Percentiles rank a stretch among this genome's conserved stretches.
Conservation (phyloP, 1,139 yeast genomes). For the Zygosaccharomyces pseudobailii region DNA sequence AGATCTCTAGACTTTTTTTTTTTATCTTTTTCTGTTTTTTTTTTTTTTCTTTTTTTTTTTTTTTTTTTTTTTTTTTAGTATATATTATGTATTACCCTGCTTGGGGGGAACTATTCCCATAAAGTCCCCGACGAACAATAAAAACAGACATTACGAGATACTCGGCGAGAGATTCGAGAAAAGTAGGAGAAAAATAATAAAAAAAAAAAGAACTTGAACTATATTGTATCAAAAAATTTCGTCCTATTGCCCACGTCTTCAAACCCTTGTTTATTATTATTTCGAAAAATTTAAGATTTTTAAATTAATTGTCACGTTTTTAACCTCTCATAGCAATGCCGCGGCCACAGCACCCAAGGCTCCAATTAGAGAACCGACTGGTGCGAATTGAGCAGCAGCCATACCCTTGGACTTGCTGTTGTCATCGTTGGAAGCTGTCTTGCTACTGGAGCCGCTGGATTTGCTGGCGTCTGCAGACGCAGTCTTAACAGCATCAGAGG, state of each 20-base stretch:
- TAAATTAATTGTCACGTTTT: not conserved
- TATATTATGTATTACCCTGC: not conserved
- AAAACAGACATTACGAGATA: not conserved
- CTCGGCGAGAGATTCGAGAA: not conserved
- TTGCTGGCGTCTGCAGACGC: slow-evolving; percentile 18
- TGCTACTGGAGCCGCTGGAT: slow-evolving; percentile 8
- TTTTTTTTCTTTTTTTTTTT: not conserved
- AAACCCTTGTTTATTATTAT: not conserved
- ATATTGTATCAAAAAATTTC: not conserved
- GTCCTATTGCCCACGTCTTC: not conserved
- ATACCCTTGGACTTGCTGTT: slow-evolving; percentile 27
- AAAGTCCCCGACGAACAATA: not conserved
- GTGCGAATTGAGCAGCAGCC: slow-evolving; percentile 37
- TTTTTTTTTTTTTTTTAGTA: not conserved
- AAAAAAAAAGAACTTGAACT: slow-evolving; percentile 1
- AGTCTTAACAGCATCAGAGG: slow-evolving; percentile 20
- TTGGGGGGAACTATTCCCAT: not conserved
- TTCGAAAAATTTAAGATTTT: not conserved
- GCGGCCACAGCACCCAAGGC: slow-evolving; percentile 59
- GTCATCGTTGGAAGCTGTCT: slow-evolving; percentile 16
- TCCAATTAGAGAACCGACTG: slow-evolving; percentile 51
- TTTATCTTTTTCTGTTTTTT: too few species aligned
- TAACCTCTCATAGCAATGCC: slow-evolving; percentile 50
- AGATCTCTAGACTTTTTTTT: too few species aligned
- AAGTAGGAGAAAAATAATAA: not conserved